phyloP scores from a whole-genome alignment of 306 rosid species.

The Fragaria vesca region DNA sequence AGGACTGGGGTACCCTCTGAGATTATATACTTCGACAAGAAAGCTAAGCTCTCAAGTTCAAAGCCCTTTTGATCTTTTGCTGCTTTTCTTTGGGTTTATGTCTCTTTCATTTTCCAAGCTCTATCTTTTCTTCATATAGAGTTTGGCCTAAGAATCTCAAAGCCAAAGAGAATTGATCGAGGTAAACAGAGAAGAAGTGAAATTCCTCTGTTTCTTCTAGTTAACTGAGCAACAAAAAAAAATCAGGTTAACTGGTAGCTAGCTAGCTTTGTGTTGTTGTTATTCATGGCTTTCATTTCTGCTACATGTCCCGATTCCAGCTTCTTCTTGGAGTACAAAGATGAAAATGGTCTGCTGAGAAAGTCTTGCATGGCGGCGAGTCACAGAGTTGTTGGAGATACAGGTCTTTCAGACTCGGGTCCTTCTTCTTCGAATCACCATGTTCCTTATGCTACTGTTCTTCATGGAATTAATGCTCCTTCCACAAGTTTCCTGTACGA shows the following conservation, averaged over 20 bases:
- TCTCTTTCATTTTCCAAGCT: slow-evolving; percentile 20
- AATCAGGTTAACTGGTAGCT: background rate
- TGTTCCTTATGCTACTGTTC: slow-evolving; percentile 56
- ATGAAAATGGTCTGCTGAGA: slow-evolving; percentile 44
- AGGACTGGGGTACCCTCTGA: slow-evolving; percentile 36
- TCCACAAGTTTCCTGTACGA: slow-evolving; percentile 66
- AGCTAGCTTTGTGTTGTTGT: background rate
- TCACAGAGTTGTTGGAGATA: slow-evolving; percentile 66
- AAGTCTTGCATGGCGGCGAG: slow-evolving; percentile 74
- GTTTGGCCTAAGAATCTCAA: slow-evolving; percentile 27
- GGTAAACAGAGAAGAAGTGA: slow-evolving; percentile 32
- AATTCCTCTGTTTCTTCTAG: slow-evolving; percentile 32
- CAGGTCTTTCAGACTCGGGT: slow-evolving; percentile 63
- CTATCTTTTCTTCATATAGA: slow-evolving; percentile 35
- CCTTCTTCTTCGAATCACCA: slow-evolving; percentile 77
- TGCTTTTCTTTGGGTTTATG: slow-evolving; percentile 20
- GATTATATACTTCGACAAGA: slow-evolving; percentile 50
- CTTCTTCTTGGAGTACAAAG: slow-evolving; percentile 37
- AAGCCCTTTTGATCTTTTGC: slow-evolving; percentile 36
- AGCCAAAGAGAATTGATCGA: slow-evolving; percentile 22
- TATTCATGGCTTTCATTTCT: slow-evolving; percentile 25
- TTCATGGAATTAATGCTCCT: slow-evolving; percentile 61
- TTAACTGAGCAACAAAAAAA: background rate
- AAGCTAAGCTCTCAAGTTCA: slow-evolving; percentile 25
- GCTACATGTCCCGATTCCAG: slow-evolving; percentile 33